A percentile compares a stretch with the other conserved stretches of the same genome.
Conservation (phyloP, 2,329 filamentous ascomycete species). For the Trichothecium sympodiale region DNA sequence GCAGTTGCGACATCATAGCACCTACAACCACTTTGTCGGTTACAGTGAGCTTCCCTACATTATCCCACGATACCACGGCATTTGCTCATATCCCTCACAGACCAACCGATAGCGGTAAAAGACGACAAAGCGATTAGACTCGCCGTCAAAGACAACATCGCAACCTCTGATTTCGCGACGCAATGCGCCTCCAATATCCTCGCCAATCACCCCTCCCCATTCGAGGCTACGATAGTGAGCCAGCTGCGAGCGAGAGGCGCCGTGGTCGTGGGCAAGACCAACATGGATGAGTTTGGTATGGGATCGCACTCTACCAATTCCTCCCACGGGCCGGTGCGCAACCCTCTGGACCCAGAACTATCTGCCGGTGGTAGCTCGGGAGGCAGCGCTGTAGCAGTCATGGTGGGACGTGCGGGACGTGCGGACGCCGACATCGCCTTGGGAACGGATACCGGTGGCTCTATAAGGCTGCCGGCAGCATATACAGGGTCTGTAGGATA, state of each 20-base stretch:
- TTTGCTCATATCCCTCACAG: background rate
- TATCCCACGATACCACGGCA: too few relatives aligned
- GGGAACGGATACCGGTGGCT: conserved; percentile 90
- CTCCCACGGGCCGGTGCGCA: conserved; percentile 52
- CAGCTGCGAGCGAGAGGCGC: conserved; percentile 54
- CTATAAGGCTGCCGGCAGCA: conserved; percentile 75
- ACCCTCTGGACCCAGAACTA: conserved; percentile 29
- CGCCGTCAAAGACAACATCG: conserved; percentile 70
- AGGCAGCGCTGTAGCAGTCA: conserved; percentile 81
- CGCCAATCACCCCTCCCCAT: conserved; percentile 59
- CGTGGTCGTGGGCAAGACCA: conserved; percentile 66
- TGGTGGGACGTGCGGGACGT: too few relatives aligned
- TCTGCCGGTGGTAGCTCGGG: conserved; percentile 88
- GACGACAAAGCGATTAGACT: conserved; percentile 29
- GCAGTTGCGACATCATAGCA: conserved; percentile 17
- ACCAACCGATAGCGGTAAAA: background rate
- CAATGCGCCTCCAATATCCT: conserved; percentile 77
- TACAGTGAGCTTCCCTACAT: conserved; percentile 10
- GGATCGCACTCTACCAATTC: conserved; percentile 73
- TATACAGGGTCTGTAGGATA: conserved; percentile 78
- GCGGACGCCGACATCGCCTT: conserved; percentile 52
- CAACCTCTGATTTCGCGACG: conserved; percentile 53
- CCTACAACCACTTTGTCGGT: conserved; percentile 25
- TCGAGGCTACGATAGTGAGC: conserved; percentile 69
- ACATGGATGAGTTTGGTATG: conserved; percentile 96